Base-by-base conservation (phyloP, 768 basidiomycete species). In the Podaxis sp. region DNA sequence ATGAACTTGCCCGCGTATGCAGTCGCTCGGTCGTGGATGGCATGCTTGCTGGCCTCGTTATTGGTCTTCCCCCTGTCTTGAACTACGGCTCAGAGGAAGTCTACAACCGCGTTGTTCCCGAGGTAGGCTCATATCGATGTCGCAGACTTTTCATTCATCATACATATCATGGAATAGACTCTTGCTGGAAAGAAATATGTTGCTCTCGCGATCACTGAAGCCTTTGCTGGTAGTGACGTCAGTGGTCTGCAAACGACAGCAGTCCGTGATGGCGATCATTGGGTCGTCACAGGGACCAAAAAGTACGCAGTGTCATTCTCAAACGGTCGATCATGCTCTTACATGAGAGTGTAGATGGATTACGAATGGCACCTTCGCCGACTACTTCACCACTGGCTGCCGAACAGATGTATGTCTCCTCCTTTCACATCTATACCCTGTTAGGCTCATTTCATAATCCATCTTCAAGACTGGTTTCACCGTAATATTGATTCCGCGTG, bases 271-370 rank as follows among this genome's bases (percentile, higher is more conserved):
- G 96, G 94, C 1, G 87, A 91, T 66, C 77, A 88, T 46, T 96
- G 91, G 89, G 82, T 95, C 12, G 88, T 98, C 65, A 93, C 88
- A 46, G 96, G 96, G 17, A 95, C 94, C 5, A 98, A 98, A 76
- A 96, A 96, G 92, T 90, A 62, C 3, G 81, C 69, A 37, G n/a
- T 12, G 36, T 13, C 57, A 22, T 26, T 24, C 41, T 37, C 3
- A n/a, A 8, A 11, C 4, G 48, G 33, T 55, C 54, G 2, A 15
- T 56, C 24, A 2, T 20, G 50, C 37, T 60, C 46, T 52, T 53
- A 38, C 30, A 15, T 52, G 20, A 41, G n/a, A 53, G 17, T 22
- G 44, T 30, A 91, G 90, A 69, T 95, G 92, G 93, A 94, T 95
- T 64, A 93, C 93, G 48, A 95, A 95, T 68, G 90, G 94, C 61